phyloP scores from a whole-genome alignment of 2,329 filamentous ascomycete genomes.

The Teratosphaeria zuluensis region DNA sequence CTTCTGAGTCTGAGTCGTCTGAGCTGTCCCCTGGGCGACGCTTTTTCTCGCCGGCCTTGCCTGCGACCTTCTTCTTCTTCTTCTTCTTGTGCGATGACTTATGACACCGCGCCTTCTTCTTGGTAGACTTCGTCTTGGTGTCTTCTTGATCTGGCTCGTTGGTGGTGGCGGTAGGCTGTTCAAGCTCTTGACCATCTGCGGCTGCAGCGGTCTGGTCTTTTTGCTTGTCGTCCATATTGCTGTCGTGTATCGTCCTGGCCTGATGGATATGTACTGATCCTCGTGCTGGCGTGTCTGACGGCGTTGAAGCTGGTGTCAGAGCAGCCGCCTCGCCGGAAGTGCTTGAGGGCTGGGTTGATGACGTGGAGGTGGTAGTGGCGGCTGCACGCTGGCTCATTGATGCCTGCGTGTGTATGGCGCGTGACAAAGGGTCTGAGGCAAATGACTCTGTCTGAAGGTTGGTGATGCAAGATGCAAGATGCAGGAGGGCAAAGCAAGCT shows the following conservation, averaged over 20 bases:
- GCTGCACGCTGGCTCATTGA: conserved; percentile 16
- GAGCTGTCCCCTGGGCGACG: conserved; percentile 1
- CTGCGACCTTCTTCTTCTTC: conserved; percentile 2
- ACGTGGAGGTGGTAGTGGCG: conserved; percentile 15
- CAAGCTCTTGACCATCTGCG: conserved; percentile 6
- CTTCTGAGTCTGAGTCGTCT: conserved; percentile 1
- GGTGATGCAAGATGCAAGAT: background rate
- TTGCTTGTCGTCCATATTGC: conserved; percentile 18
- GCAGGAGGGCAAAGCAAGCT: background rate
- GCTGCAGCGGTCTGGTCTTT: conserved; percentile 10
- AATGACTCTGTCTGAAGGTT: background rate
- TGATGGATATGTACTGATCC: conserved; percentile 7
- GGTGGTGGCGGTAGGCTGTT: conserved; percentile 7
- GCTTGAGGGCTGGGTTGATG: conserved; percentile 6
- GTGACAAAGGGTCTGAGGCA: background rate
- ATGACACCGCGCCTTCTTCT: conserved; percentile 11
- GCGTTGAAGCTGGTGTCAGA: conserved; percentile 17
- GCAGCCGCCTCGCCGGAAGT: conserved; percentile 10
- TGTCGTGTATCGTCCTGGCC: conserved; percentile 9
- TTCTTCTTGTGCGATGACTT: conserved; percentile 4
- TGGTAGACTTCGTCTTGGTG: conserved; percentile 7
- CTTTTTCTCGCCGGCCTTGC: conserved; percentile 5
- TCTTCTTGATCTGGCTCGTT: conserved; percentile 2
- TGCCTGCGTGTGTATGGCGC: conserved; percentile 1
- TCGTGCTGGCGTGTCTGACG: conserved; percentile 14